A percentile compares a stretch with the other conserved stretches of the same genome.
Evolutionary conservation across 169 alveolate genomes (phyloP).

Genomic region (Cryptosporidium parvum): DNA sequence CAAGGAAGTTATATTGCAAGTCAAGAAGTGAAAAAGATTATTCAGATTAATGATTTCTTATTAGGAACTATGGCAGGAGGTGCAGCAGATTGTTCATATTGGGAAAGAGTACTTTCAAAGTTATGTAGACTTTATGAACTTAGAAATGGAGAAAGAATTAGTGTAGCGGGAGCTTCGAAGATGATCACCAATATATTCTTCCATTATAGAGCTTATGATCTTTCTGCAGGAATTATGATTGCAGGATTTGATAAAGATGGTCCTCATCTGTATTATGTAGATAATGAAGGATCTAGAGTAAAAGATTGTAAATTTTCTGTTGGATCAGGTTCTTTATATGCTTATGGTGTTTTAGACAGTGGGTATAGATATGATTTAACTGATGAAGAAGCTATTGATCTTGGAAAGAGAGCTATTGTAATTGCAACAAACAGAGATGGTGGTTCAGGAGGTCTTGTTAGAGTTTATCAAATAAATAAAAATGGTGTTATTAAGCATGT

Average conservation of each 20-base stretch:
- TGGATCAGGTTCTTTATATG: slow-evolving; percentile 98
- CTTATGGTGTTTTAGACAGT: slow-evolving; percentile 98
- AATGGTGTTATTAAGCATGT: slow-evolving; percentile 93
- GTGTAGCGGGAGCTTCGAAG: slow-evolving; percentile 99
- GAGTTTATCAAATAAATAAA: slow-evolving; percentile 95
- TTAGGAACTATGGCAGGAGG: slow-evolving; percentile 99
- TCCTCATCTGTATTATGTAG: slow-evolving; percentile 92
- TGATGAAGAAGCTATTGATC: slow-evolving; percentile 96
- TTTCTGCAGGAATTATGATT: slow-evolving; percentile 95
- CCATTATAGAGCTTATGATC: slow-evolving; percentile 97
- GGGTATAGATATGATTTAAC: slow-evolving; percentile 93
- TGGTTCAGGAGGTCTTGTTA: slow-evolving; percentile 98
- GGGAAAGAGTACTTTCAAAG: slow-evolving; percentile 95
- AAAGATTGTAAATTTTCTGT: slow-evolving; percentile 91
- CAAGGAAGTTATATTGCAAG: slow-evolving; percentile 97
- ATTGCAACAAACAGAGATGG: slow-evolving; percentile 99
- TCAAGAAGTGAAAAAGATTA: slow-evolving; percentile 95
- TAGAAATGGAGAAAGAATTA: slow-evolving; percentile 91
- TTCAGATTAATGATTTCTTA: slow-evolving; percentile 95
- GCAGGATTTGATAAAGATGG: slow-evolving; percentile 92
- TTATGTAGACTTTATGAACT: slow-evolving; percentile 92
- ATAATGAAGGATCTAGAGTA: slow-evolving; percentile 94
- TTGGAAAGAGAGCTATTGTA: slow-evolving; percentile 97
- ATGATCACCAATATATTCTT: slow-evolving; percentile 93
- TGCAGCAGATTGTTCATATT: slow-evolving; percentile 99